Evolutionary conservation across 2,329 filamentous ascomycete genomes (phyloP).

Genomic region (Diaporthe sp.): DNA sequence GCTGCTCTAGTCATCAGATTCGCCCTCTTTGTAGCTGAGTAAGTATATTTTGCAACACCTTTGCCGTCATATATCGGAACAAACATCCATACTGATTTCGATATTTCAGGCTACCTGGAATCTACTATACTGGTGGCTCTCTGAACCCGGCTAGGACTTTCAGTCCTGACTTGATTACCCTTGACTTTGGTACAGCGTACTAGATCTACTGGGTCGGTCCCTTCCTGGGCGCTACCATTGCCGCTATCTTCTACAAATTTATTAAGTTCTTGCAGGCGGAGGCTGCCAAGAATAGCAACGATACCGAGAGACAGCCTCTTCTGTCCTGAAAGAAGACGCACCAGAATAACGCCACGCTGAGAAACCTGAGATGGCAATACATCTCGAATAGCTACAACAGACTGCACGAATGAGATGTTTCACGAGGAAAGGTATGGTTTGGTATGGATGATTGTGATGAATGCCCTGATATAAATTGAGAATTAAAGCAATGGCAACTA

Average conservation of each 20-base stretch:
- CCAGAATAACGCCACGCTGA: not conserved
- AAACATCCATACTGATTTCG: not conserved
- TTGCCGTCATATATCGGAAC: not conserved
- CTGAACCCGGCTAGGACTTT: conserved; percentile 61
- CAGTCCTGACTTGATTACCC: conserved; percentile 54
- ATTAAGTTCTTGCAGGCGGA: conserved; percentile 55
- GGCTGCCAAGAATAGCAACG: conserved; percentile 24
- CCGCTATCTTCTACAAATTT: conserved; percentile 52
- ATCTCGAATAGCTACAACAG: not conserved
- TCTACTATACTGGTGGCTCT: conserved; percentile 55
- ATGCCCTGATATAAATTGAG: not conserved
- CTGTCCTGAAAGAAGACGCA: not conserved
- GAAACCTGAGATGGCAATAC: not conserved
- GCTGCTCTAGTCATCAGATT: conserved; percentile 33
- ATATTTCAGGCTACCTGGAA: conserved; percentile 38
- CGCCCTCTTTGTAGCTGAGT: conserved; percentile 24
- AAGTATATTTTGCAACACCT: not conserved
- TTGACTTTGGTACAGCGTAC: conserved; percentile 52
- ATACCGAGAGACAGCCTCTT: conserved; percentile 30
- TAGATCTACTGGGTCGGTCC: conserved; percentile 66
- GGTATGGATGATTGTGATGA: not conserved
- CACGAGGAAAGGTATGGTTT: not conserved
- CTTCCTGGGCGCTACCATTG: conserved; percentile 42
- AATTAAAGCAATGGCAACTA: not conserved
- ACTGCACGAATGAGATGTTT: not conserved